Evolutionary conservation across 2,329 filamentous ascomycete genomes (phyloP).

Genomic region (Colletotrichum filicis): DNA sequence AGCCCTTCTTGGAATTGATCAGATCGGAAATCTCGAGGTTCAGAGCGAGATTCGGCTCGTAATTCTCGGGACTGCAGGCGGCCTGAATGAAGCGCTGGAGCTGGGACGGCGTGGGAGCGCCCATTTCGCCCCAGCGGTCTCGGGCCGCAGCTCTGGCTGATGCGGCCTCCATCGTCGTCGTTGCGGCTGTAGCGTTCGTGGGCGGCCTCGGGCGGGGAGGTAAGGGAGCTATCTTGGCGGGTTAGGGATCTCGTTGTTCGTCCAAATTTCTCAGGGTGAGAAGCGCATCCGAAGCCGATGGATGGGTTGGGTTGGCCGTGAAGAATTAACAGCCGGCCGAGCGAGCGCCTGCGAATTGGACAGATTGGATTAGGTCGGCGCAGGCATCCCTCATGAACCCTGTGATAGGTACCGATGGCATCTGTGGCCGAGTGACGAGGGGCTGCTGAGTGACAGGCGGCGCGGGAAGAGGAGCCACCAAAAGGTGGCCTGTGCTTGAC

Average conservation of each 20-base stretch:
- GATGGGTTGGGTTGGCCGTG: not conserved
- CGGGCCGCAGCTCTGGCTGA: conserved; percentile 94
- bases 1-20: conserved; percentile 97
- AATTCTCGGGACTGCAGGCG: conserved; percentile 96
- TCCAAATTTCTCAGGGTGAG: not conserved
- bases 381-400: conserved; percentile 34
- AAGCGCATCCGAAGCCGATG: not conserved
- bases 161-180: conserved; percentile 84
- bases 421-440: conserved; percentile 34
- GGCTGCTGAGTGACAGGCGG: conserved; percentile 28
- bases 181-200: conserved; percentile 39
- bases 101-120: conserved; percentile 82
- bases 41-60: conserved; percentile 95
- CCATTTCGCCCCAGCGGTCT: conserved; percentile 90
- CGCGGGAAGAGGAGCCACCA: conserved; percentile 23
- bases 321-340: conserved; percentile 23
- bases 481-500: conserved; percentile 25
- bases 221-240: conserved; percentile 29
- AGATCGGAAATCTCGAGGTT: conserved; percentile 97
- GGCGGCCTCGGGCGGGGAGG: conserved; percentile 23
- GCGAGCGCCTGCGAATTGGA: conserved; percentile 29
- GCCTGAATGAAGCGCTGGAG: conserved; percentile 96
- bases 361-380: conserved; percentile 34
- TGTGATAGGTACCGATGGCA: conserved; percentile 18
- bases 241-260: conserved; percentile 28